These are phyloP conservation scores for Sclerotiophoma versabilis DNA, from an alignment of 2,329 filamentous ascomycete genomes.

Conservation along the genomic window DNA sequence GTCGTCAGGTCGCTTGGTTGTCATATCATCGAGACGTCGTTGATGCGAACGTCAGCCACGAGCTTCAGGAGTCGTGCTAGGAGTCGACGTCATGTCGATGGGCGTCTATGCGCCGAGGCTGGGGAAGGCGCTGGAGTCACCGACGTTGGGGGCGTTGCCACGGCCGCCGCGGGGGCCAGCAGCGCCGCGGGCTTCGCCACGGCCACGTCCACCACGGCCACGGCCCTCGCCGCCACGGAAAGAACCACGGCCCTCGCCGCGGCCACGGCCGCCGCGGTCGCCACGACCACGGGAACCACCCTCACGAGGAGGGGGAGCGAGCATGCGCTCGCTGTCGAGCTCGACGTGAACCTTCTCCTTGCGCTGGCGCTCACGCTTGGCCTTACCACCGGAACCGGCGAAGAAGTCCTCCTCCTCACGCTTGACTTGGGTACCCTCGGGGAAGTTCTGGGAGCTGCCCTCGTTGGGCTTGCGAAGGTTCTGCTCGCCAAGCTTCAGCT, in stretches of 20 bases:
- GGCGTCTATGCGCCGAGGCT: constrained; percentile 56
- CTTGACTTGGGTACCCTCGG: constrained; percentile 70
- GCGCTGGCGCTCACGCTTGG: constrained; percentile 82
- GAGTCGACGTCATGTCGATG: constrained; percentile 31
- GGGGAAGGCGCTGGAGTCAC: constrained; percentile 61
- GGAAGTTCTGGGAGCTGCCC: constrained; percentile 95
- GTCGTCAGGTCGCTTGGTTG: constrained; percentile 29
- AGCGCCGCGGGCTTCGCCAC: constrained; percentile 25
- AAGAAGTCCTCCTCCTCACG: constrained; percentile 76
- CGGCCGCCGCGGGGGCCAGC: constrained; percentile 2
- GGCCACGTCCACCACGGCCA: constrained; percentile 61
- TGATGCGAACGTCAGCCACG: constrained; percentile 22
- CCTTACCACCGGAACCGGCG: constrained; percentile 75
- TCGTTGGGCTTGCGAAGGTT: constrained; percentile 91
- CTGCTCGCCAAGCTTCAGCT: constrained; percentile 70
- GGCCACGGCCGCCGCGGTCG: constrained; percentile 54
- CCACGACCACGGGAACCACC: constrained; percentile 58
- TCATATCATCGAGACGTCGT: constrained; percentile 19
- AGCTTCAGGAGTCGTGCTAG: constrained; percentile 23
- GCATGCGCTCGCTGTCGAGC: constrained; percentile 74
- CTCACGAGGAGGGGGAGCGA: constrained; percentile 61
- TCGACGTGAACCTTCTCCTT: constrained; percentile 91
- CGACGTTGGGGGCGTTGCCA: constrained; percentile 54
- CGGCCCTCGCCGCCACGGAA: constrained; percentile 60
- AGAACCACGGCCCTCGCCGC: constrained; percentile 61